Conservation (phyloP, 495 filamentous ascomycete genomes). For the Penicillium daleae region DNA sequence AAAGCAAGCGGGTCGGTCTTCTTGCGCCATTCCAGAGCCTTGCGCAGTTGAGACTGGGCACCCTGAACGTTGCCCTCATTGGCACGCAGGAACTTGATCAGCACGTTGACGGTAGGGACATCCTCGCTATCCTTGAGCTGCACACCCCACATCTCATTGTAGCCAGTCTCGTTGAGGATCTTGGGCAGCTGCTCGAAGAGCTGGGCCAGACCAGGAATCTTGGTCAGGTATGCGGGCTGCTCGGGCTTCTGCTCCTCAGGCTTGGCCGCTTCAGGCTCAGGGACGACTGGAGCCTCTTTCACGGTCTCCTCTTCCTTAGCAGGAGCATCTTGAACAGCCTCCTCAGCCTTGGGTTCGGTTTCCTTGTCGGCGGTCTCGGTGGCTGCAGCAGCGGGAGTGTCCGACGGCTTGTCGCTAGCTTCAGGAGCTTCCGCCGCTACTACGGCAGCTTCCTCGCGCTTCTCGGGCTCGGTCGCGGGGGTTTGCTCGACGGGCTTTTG, state of each 20-base stretch:
- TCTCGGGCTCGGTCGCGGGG: slow-evolving; percentile 17
- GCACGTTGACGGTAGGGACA: slow-evolving; percentile 74
- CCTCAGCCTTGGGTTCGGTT: slow-evolving; percentile 10
- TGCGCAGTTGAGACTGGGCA: slow-evolving; percentile 74
- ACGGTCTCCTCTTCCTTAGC: slow-evolving; percentile 15
- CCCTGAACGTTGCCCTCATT: slow-evolving; percentile 74
- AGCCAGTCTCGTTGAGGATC: slow-evolving; percentile 52
- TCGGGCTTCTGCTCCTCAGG: slow-evolving; percentile 33
- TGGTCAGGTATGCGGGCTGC: slow-evolving; percentile 44
- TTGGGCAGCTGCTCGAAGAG: slow-evolving; percentile 45
- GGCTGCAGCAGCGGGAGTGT: slow-evolving; percentile 18
- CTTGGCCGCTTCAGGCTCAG: slow-evolving; percentile 21
- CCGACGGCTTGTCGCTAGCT: slow-evolving; percentile 23
- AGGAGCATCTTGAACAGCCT: slow-evolving; percentile 13
- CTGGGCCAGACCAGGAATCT: slow-evolving; percentile 39
- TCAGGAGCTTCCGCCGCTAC: slow-evolving; percentile 9
- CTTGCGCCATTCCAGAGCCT: slow-evolving; percentile 81
- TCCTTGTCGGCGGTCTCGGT: slow-evolving; percentile 22
- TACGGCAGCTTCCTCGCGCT: slow-evolving; percentile 19
- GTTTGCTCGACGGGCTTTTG: slow-evolving; percentile 28
- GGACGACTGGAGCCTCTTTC: slow-evolving; percentile 17
- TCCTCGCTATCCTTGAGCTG: slow-evolving; percentile 56
- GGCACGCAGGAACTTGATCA: slow-evolving; percentile 91
- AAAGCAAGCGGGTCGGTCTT: slow-evolving; percentile 55
- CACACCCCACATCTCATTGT: slow-evolving; percentile 83